Evolutionary conservation across 1,139 yeast species (phyloP).

Genomic region (Debaryomycetaceae sp.): DNA sequence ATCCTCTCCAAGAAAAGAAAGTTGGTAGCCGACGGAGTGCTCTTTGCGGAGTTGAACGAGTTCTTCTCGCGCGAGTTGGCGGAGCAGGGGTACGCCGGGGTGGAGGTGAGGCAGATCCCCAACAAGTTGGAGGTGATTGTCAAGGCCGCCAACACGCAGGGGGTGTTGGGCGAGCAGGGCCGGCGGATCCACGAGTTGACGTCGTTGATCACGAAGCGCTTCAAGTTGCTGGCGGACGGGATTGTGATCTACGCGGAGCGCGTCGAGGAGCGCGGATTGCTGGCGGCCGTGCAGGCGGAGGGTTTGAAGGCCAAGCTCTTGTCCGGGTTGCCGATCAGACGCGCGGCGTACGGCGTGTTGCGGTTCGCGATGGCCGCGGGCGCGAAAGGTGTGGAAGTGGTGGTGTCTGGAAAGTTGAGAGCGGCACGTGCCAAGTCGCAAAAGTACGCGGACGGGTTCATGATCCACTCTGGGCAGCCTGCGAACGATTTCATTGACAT

Average conservation of each 20-base stretch:
- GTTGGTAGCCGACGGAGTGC: conserved; percentile 99
- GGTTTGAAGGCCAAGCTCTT: conserved; percentile 96
- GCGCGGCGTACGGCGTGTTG: conserved; percentile 99
- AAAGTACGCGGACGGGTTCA: conserved; percentile 99
- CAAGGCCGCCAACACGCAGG: conserved; percentile 98
- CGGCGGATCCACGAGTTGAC: conserved; percentile 99
- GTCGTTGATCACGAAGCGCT: conserved; percentile 96
- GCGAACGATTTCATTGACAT: conserved; percentile 96
- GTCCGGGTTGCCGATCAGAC: conserved; percentile 98
- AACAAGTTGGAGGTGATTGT: conserved; percentile 96
- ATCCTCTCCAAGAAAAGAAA: conserved; percentile 78
- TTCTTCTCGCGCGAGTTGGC: conserved; percentile 99
- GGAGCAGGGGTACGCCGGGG: conserved; percentile 99
- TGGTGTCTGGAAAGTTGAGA: conserved; percentile 98
- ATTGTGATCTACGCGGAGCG: conserved; percentile 97
- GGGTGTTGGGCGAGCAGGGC: conserved; percentile 99
- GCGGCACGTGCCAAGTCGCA: conserved; percentile 99
- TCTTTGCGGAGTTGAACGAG: conserved; percentile 99
- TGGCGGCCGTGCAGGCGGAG: conserved; percentile 99
- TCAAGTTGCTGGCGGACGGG: conserved; percentile 91
- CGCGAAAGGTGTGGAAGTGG: conserved; percentile 99
- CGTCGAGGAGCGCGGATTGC: conserved; percentile 98
- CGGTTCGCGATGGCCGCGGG: conserved; percentile 99
- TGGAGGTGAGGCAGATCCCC: conserved; percentile 98
- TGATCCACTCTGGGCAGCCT: conserved; percentile 99